Conservation (phyloP, 495 filamentous ascomycete genomes). For the Penicillium desertorum region DNA sequence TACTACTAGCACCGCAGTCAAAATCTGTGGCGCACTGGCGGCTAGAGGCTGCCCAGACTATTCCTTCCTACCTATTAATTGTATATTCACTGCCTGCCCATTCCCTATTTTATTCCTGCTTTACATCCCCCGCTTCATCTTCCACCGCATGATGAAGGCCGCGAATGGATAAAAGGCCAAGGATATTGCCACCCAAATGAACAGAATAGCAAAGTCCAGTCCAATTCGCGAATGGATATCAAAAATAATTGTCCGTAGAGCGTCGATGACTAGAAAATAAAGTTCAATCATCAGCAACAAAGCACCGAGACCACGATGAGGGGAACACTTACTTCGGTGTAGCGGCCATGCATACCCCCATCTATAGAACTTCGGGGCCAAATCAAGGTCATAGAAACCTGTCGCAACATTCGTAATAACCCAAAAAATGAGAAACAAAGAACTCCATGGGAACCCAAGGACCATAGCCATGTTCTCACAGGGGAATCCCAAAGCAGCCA, state of each 20-base stretch:
- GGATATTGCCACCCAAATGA: slow-evolving; percentile 59
- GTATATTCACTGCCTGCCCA: not conserved
- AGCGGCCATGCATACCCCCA: slow-evolving; percentile 77
- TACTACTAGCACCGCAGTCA: too few species aligned
- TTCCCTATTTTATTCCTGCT: not conserved
- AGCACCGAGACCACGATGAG: not conserved
- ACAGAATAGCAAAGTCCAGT: slow-evolving; percentile 62
- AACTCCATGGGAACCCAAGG: slow-evolving; percentile 64
- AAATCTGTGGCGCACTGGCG: too few species aligned
- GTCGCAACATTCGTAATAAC: slow-evolving; percentile 69
- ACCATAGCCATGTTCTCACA: slow-evolving; percentile 75
- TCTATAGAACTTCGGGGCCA: slow-evolving; percentile 59
- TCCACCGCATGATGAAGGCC: slow-evolving; percentile 59
- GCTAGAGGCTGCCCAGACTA: not conserved
- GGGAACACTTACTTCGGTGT: slow-evolving; percentile 51
- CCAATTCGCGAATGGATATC: slow-evolving; percentile 62
- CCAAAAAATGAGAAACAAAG: slow-evolving; percentile 75
- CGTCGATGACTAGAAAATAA: slow-evolving; percentile 55
- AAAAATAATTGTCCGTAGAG: slow-evolving; percentile 61
- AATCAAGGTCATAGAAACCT: slow-evolving; percentile 60
- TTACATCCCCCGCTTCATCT: slow-evolving; percentile 40
- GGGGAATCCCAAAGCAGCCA: slow-evolving; percentile 65
- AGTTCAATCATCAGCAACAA: not conserved
- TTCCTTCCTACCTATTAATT: not conserved
- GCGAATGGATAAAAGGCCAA: slow-evolving; percentile 61